A percentile compares a stretch with the other conserved stretches of the same genome.
Evolutionary conservation across 2,329 filamentous ascomycete species (phyloP).

Genomic region (Penicillium palitans): DNA sequence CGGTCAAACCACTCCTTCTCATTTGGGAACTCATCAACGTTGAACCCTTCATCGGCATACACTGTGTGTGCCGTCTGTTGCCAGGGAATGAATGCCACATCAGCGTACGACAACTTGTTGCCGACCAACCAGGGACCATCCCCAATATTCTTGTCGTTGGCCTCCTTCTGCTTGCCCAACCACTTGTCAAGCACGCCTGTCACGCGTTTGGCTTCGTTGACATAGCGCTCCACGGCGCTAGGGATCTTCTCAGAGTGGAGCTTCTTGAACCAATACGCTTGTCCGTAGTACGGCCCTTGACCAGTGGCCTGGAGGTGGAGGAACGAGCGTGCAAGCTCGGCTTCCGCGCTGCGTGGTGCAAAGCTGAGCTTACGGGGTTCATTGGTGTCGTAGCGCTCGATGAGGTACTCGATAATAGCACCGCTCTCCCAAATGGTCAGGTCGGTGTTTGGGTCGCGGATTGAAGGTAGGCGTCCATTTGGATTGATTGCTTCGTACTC

Average conservation of each 20-base stretch:
- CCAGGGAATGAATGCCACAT: constrained; percentile 44
- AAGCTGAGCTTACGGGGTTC: constrained; percentile 38
- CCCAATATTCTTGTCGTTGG: background rate
- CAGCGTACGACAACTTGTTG: constrained; percentile 44
- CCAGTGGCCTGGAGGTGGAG: constrained; percentile 49
- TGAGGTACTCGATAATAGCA: constrained; percentile 48
- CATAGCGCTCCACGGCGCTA: constrained; percentile 46
- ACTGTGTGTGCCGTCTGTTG: background rate
- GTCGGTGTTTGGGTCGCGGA: constrained; percentile 40
- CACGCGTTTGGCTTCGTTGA: constrained; percentile 45
- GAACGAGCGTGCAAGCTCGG: constrained; percentile 46
- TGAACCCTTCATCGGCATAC: constrained; percentile 5
- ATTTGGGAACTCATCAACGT: constrained; percentile 9
- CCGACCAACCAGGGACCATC: constrained; percentile 42
- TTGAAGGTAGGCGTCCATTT: constrained; percentile 38
- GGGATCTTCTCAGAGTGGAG: constrained; percentile 44
- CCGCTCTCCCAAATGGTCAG: constrained; percentile 49
- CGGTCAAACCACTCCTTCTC: constrained; percentile 20
- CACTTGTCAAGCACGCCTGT: constrained; percentile 45
- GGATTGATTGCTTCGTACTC: constrained; percentile 33
- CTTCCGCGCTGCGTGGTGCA: constrained; percentile 33
- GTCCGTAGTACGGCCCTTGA: constrained; percentile 53
- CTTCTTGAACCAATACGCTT: constrained; percentile 46
- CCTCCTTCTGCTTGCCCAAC: constrained; percentile 30
- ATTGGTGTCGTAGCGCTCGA: constrained; percentile 48